Evolutionary conservation across 179 eudicot species (phyloP).

Genomic region (Carnegiea gigantea): DNA sequence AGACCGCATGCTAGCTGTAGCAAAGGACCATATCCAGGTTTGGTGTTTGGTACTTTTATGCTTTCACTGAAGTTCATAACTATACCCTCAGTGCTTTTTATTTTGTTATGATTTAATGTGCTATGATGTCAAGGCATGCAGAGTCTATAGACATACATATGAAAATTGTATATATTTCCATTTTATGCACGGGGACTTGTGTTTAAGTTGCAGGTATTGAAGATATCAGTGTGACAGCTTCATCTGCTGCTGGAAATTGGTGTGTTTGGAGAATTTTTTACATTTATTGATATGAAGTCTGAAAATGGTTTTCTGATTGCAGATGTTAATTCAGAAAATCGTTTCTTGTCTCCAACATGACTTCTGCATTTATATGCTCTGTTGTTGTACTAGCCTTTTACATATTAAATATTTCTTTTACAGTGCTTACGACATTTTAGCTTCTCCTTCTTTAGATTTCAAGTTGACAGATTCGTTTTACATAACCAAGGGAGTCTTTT

Average conservation of each 20-base stretch:
- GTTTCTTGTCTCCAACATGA: neutral
- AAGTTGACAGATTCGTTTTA: too few species aligned
- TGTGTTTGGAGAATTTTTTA: neutral
- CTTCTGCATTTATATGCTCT: neutral
- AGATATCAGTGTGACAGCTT: neutral
- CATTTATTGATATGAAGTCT: neutral
- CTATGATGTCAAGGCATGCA: neutral
- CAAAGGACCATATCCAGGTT: constrained; percentile 95
- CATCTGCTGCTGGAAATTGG: neutral
- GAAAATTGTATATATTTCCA: neutral
- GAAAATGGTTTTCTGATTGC: neutral
- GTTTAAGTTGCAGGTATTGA: neutral
- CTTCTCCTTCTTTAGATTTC: too few species aligned
- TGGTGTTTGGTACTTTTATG: constrained; percentile 7
- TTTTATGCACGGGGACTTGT: neutral
- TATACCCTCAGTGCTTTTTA: neutral
- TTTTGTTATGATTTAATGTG: neutral
- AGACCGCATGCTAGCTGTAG: constrained; percentile 65
- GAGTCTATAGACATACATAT: neutral
- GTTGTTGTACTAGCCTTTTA: neutral
- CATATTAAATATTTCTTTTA: neutral
- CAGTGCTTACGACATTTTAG: too few species aligned
- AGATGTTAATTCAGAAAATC: neutral
- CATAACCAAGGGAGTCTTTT: too few species aligned
- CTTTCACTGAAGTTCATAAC: neutral